These are phyloP conservation scores for Trypanosoma cruzi DNA, from an alignment of 208 protist genomes.

Conservation along the genomic window DNA sequence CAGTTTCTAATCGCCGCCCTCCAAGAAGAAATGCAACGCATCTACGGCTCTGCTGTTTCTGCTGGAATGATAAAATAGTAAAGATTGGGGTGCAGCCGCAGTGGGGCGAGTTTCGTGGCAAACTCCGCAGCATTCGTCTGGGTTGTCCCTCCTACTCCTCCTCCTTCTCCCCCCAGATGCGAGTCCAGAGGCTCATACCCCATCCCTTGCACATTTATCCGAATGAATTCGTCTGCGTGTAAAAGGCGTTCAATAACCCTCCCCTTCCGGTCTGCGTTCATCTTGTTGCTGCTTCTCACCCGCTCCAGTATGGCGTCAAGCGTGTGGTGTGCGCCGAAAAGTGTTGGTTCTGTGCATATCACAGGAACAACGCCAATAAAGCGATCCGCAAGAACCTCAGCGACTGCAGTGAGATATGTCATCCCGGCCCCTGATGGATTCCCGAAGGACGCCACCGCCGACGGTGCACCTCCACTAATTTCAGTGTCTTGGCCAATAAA, in stretches of 20 bases:
- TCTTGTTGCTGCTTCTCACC: constrained; percentile 33
- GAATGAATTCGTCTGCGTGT: constrained; percentile 15
- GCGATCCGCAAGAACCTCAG: constrained; percentile 43
- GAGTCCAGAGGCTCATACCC: not conserved
- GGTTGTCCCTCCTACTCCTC: not conserved
- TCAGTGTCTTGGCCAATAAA: constrained; percentile 20
- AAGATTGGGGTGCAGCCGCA: constrained; percentile 23
- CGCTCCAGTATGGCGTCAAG: constrained; percentile 43
- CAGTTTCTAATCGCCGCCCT: too few species aligned
- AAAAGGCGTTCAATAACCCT: constrained; percentile 8
- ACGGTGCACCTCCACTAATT: constrained; percentile 11
- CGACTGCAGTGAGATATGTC: constrained; percentile 56
- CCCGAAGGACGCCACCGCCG: constrained; percentile 44
- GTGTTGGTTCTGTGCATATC: constrained; percentile 60
- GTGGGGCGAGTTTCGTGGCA: not conserved
- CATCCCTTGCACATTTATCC: constrained; percentile 23
- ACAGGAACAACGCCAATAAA: constrained; percentile 49
- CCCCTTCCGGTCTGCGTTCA: constrained; percentile 4
- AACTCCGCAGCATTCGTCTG: not conserved
- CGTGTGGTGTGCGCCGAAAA: constrained; percentile 53
- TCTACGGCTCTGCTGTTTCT: not conserved
- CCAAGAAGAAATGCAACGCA: not conserved
- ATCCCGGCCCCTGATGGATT: constrained; percentile 48
- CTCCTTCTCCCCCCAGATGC: not conserved
- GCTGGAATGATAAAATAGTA: constrained; percentile 27